Conservation (phyloP, 2,329 filamentous ascomycete species). For the Colletotrichum musicola region DNA sequence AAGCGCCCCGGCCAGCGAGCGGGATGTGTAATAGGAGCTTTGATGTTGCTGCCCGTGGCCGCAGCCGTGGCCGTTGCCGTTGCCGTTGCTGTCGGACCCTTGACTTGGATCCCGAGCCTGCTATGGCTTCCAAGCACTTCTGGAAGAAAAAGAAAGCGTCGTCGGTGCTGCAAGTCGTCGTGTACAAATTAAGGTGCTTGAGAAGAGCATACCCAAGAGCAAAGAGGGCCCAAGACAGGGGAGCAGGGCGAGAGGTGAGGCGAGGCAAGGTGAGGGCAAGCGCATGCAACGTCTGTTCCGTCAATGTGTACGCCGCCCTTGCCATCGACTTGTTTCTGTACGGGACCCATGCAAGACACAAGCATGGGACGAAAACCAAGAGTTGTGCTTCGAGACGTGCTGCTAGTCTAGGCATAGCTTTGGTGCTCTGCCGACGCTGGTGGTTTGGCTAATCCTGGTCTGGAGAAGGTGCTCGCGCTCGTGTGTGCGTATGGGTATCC, state of each 20-base stretch:
- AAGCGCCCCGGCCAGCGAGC: not conserved
- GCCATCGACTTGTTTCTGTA: conserved; percentile 14
- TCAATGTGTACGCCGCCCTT: conserved; percentile 19
- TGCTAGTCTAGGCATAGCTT: not conserved
- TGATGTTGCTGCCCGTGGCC: not conserved
- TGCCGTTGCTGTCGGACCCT: conserved; percentile 27
- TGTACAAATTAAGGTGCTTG: conserved; percentile 12
- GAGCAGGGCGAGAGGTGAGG: not conserved
- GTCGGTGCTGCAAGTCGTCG: conserved; percentile 10
- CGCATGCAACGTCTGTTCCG: conserved; percentile 12
- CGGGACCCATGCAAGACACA: conserved; percentile 4
- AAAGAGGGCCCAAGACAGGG: conserved; percentile 19
- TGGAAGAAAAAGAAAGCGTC: conserved; percentile 27
- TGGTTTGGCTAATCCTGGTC: conserved; percentile 14
- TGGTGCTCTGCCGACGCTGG: conserved; percentile 13
- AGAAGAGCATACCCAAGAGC: not conserved
- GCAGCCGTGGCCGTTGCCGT: not conserved
- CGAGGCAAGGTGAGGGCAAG: not conserved
- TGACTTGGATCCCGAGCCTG: conserved; percentile 12
- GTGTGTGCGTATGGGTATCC: not conserved
- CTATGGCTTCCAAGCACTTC: conserved; percentile 25
- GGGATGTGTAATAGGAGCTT: not conserved
- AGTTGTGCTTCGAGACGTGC: not conserved
- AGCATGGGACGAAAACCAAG: conserved; percentile 27
- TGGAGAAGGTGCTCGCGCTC: not conserved